Base-by-base conservation (phyloP, 805 yeast species). In the Metschnikowia picachoensis region DNA sequence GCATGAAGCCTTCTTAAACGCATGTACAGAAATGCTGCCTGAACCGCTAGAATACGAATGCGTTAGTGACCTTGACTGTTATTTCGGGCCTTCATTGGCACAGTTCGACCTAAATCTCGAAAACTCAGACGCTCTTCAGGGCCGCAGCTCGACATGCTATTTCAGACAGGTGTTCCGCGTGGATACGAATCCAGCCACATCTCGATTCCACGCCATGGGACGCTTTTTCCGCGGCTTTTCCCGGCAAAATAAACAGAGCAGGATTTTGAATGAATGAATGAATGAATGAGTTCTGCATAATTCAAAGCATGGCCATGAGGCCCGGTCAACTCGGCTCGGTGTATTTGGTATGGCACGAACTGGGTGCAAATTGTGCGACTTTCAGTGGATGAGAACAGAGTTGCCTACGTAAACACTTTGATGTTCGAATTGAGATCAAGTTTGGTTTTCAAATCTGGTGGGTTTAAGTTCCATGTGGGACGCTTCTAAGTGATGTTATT, bases 51-150 rank as follows among this genome's bases (percentile, higher is more conserved):
- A n/a, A 14, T 41, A 37, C 27, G 12, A 20, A 4, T 28, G 30
- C 3, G 29, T 28, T n/a, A 39, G 47, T 13, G 49, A 43, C 14
- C 14, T 27, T 6, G 53, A 50, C 38, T 42, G 50, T 40, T 37
- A 14, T 20, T 11, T 48, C 12, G 46, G 41, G 13, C 44, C 47
- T 3, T n/a, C 32, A 4, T 11, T 48, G 13, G 52, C 52, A 6
- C 39, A 27, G n/a, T 44, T 32, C 15, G 53, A 50, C 30, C 15
- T 50, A 8, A 17, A 29, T n/a, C 15, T 49, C 25, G 41, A 39
- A 5, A 13, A 13, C 4, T 35, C 39, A 1, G 37, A 30, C 3
- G 30, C 33, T 5, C 15, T 35, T 11, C 35, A 25, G 14, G 30
- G 45, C 25, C 32, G 25, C 14, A 25, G 28, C 11, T 8, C 29